Evolutionary conservation across 768 basidiomycete species (phyloP).

Genomic region (Trametes meyenii): DNA sequence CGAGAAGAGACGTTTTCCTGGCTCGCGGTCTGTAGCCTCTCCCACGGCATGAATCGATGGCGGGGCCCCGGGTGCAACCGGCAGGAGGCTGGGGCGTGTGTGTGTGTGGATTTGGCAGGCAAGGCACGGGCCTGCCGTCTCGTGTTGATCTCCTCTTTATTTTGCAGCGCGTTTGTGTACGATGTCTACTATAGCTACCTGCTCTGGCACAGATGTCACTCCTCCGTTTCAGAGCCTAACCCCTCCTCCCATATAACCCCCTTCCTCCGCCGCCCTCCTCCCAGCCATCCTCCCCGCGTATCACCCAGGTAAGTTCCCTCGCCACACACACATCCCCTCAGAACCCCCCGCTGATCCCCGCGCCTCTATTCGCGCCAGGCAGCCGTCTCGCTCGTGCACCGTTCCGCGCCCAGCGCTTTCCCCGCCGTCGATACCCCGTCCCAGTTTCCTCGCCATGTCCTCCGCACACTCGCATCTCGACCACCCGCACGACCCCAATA

Average conservation of each 20-base stretch:
- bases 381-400: not conserved
- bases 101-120: conserved; percentile 26
- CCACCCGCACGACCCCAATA: conserved; percentile 18
- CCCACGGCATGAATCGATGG: conserved; percentile 7
- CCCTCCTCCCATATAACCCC: conserved; percentile 20
- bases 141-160: conserved; percentile 23
- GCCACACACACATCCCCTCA: conserved; percentile 2
- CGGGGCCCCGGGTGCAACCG: not conserved
- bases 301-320: not conserved
- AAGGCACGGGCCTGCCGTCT: conserved; percentile 29
- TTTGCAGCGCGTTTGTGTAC: conserved; percentile 18
- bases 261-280: conserved; percentile 12
- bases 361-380: not conserved
- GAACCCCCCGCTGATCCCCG: conserved; percentile 7
- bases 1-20: not conserved
- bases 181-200: conserved; percentile 25
- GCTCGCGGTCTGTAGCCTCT: not conserved
- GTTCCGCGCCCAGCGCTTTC: conserved; percentile 13
- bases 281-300: conserved; percentile 7
- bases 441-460: conserved; percentile 12
- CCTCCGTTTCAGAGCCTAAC: conserved; percentile 24
- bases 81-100: conserved; percentile 1
- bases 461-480: conserved; percentile 18
- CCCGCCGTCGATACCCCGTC: conserved; percentile 15
- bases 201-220: conserved; percentile 29